Evolutionary conservation across 139 green algal species (phyloP), one percentile per base, ranked within the genome.

Genomic region (Tetradesmus obliquus): DNA sequence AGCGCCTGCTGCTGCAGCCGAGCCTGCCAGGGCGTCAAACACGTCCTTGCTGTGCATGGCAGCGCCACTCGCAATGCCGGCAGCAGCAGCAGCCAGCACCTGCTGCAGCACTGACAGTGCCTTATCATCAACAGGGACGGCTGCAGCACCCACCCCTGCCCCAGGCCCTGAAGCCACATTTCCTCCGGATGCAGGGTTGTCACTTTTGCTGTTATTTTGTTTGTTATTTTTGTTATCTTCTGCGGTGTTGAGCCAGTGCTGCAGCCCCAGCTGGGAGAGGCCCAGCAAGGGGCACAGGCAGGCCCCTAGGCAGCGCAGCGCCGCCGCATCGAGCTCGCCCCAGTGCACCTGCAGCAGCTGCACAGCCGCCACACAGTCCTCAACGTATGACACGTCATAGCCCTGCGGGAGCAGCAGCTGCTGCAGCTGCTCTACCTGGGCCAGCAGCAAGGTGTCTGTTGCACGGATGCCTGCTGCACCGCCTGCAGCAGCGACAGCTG

Each of bases 341-440:
- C 89, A 92, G 69, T 89, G 81, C 54, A 79, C 53, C 82, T 92
- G 89, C 53, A 92, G 89, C 22, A 84, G 69, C 82, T 88, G 76
- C 53, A 51, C 79, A 24, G 88, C 24, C 5, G 53, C 19, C 51
- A 71, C 57, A 69, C 88, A 91, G 10, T 86, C 88, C 55, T 91
- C 88, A n/a, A 22, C 55, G 6, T 55, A 57, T 5, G 53, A 20
- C 2, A 80, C n/a, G 10, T 88, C 55, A 54, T 79, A 83, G 3
- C 66, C 62, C 45, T 91, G 88, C 9, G 76, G 88, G 57, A 83
- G 6, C 79, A 81, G 55, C 79, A 54, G 12, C 88, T 69, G 55
- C 55, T 87, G 88, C 57, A 86, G 79, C 32, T 55, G 12, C 15
- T 87, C n/a, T 3, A 82, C 55, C 45, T 81, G 79, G 1, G 60